phyloP scores from a whole-genome alignment of 345 rosid genomes.

The Odontarrhena argentea region DNA sequence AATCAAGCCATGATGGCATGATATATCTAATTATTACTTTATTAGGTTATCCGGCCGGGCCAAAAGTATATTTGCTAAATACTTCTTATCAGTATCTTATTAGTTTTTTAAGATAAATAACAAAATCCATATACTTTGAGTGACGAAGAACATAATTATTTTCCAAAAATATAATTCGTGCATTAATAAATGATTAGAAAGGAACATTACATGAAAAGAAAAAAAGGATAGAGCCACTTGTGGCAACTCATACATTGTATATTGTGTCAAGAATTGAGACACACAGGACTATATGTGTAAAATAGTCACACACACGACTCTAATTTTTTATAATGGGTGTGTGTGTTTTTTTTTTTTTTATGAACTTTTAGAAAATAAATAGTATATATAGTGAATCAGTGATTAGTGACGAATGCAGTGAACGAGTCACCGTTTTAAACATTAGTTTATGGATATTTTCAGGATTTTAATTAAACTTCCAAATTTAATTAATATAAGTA shows the following conservation, averaged over 20 bases:
- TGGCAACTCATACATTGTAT: no score
- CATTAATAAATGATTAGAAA: constrained; percentile 20
- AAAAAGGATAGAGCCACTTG: neutral
- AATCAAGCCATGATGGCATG: neutral
- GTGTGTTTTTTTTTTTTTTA: neutral
- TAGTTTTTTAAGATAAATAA: neutral
- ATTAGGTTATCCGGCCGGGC: no score
- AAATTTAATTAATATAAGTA: constrained; percentile 1
- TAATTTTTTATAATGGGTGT: no score
- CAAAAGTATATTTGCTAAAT: neutral
- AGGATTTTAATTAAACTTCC: neutral
- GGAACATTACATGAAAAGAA: neutral
- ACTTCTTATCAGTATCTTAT: constrained; percentile 1
- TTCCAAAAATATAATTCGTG: no score
- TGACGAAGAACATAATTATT: neutral
- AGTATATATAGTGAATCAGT: neutral
- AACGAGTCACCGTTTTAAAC: constrained; percentile 10
- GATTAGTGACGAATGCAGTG: constrained; percentile 10
- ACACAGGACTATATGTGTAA: no score
- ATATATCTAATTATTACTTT: neutral
- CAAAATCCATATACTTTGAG: neutral
- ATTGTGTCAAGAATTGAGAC: no score
- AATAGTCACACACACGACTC: no score
- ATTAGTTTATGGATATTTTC: neutral
- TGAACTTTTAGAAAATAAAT: neutral